phyloP scores from a whole-genome alignment of 140 eudicot species.

The Erigeron philadelphicus region DNA sequence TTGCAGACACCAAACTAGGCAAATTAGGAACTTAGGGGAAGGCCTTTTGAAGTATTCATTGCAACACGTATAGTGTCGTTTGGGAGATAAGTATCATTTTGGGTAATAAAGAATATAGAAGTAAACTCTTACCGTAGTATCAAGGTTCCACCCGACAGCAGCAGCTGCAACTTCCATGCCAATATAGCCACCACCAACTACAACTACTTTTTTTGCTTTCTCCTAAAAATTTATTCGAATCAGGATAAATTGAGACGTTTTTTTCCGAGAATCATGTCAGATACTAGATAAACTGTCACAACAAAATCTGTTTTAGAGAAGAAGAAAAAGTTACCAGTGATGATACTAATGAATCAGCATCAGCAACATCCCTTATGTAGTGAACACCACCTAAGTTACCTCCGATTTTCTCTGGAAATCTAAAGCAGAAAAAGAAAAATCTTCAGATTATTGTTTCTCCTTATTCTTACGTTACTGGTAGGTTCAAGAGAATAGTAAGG shows the following conservation, averaged over 20 bases:
- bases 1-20: not conserved
- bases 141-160: slow-evolving; percentile 87
- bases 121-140: slow-evolving; percentile 65
- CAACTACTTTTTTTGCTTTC: slow-evolving; percentile 73
- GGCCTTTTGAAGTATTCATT: not conserved
- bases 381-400: slow-evolving; percentile 92
- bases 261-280: not conserved
- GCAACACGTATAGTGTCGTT: not conserved
- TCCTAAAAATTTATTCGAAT: slow-evolving; percentile 36
- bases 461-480: not conserved
- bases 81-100: not conserved
- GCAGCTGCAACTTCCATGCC: slow-evolving; percentile 99
- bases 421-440: slow-evolving; percentile 31
- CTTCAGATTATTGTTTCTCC: not conserved
- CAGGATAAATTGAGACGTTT: not conserved
- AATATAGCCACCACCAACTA: slow-evolving; percentile 97
- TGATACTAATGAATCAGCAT: slow-evolving; percentile 76
- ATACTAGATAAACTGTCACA: not conserved
- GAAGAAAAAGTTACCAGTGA: slow-evolving; percentile 57
- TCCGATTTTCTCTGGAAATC: slow-evolving; percentile 94
- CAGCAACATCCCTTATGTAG: slow-evolving; percentile 89
- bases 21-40: not conserved
- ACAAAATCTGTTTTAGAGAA: slow-evolving; percentile 3
- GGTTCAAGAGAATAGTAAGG: not conserved
- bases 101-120: slow-evolving; percentile 4